Percentiles rank a stretch among this genome's conserved stretches.
These are phyloP conservation scores for Phylloporus rhodoxanthus DNA, from an alignment of 768 basidiomycete genomes.

Conservation along the genomic window DNA sequence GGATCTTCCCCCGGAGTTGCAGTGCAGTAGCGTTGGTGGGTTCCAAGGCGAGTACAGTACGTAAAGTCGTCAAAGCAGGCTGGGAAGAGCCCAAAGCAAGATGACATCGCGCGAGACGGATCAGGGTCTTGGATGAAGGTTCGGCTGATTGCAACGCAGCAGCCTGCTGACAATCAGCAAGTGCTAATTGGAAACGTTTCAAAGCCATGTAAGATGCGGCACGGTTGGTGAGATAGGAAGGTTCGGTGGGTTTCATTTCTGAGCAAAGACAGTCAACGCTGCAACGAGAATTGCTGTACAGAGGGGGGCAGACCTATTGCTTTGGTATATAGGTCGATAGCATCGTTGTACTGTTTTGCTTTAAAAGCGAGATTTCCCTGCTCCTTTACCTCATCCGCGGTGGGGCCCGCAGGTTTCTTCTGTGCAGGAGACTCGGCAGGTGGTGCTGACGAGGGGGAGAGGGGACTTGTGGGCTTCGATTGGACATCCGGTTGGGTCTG, in stretches of 20 bases:
- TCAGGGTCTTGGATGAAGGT: conserved; percentile 71
- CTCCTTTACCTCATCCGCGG: conserved; percentile 59
- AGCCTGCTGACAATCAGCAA: conserved; percentile 76
- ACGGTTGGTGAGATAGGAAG: conserved; percentile 78
- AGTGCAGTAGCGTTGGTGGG: conserved; percentile 53
- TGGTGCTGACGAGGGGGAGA: conserved; percentile 14
- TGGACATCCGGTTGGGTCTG: conserved; percentile 6
- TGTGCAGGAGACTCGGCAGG: conserved; percentile 6
- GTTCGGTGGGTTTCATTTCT: conserved; percentile 61
- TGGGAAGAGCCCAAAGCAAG: conserved; percentile 67
- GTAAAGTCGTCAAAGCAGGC: conserved; percentile 61
- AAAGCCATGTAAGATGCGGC: conserved; percentile 81
- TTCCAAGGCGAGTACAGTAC: conserved; percentile 56
- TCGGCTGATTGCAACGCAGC: conserved; percentile 53
- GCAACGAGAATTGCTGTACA: conserved; percentile 18
- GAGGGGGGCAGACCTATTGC: conserved; percentile 52
- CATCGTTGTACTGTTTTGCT: conserved; percentile 54
- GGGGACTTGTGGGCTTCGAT: conserved; percentile 13
- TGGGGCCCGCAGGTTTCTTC: conserved; percentile 31
- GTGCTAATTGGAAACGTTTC: conserved; percentile 68
- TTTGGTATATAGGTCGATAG: conserved; percentile 68
- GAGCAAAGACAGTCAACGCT: conserved; percentile 3
- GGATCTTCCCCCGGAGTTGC: conserved; percentile 57
- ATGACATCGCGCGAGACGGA: conserved; percentile 81
- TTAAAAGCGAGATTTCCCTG: conserved; percentile 74